Conservation (phyloP, 345 rosid species). For the Gossypium bickii region DNA sequence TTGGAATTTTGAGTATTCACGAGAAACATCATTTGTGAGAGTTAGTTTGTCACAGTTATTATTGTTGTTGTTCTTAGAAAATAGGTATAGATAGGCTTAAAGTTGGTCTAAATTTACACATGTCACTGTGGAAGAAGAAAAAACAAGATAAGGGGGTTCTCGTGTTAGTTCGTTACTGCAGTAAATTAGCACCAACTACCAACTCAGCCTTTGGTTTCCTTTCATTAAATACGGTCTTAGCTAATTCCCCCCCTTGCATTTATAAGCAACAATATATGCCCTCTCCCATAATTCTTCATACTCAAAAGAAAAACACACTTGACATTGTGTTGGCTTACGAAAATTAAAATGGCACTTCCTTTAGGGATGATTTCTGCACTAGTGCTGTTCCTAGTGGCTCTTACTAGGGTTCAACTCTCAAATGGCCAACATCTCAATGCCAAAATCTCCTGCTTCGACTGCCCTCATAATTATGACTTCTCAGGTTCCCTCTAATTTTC, state of each 20-base stretch:
- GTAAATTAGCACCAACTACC: constrained; percentile 12
- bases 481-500: constrained; percentile 40
- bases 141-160: background rate
- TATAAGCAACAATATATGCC: constrained; percentile 14
- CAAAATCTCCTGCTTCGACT: constrained; percentile 63
- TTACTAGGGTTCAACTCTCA: constrained; percentile 41
- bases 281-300: constrained; percentile 17
- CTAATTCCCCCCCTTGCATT: constrained; percentile 12
- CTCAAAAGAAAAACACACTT: background rate
- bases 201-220: background rate
- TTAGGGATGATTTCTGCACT: constrained; percentile 14
- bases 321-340: constrained; percentile 13
- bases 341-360: constrained; percentile 40
- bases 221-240: constrained; percentile 28
- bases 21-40: background rate
- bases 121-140: background rate
- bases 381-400: constrained; percentile 28
- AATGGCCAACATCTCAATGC: constrained; percentile 38
- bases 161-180: constrained; percentile 5
- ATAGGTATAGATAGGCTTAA: background rate
- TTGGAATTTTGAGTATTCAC: background rate
- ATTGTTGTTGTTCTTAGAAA: background rate
- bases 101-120: background rate
- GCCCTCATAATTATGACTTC: constrained; percentile 40
- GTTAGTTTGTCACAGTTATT: background rate